Conservation (phyloP, 2,329 filamentous ascomycete species). For the Aspergillus novoparasiticus region DNA sequence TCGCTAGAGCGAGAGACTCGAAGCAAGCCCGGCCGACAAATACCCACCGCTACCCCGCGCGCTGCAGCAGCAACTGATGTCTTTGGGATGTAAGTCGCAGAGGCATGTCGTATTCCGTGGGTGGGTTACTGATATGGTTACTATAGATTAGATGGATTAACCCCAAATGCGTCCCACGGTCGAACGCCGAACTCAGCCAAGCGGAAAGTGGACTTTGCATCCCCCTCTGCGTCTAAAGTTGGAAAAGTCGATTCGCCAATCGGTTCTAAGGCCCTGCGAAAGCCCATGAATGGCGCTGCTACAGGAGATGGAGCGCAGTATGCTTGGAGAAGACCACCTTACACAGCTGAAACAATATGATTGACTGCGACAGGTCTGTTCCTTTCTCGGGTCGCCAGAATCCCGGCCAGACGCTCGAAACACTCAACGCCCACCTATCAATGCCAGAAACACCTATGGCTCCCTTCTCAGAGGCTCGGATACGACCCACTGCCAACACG, state of each 20-base stretch:
- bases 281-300: constrained; percentile 35
- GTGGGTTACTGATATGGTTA: background rate
- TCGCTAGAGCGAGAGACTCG: constrained; percentile 75
- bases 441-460: constrained; percentile 70
- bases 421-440: constrained; percentile 75
- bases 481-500: constrained; percentile 82
- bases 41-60: constrained; percentile 61
- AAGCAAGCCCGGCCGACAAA: constrained; percentile 60
- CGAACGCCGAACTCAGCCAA: constrained; percentile 49
- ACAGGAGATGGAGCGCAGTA: constrained; percentile 41
- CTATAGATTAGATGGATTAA: constrained; percentile 65
- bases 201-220: constrained; percentile 55
- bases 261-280: constrained; percentile 41
- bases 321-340: constrained; percentile 13
- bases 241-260: constrained; percentile 55
- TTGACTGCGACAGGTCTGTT: constrained; percentile 49
- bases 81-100: constrained; percentile 72
- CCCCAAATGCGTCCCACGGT: constrained; percentile 61
- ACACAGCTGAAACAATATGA: background rate
- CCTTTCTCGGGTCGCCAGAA: constrained; percentile 77
- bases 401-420: constrained; percentile 78
- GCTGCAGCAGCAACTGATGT: constrained; percentile 67
- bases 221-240: constrained; percentile 46
- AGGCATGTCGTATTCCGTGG: background rate
- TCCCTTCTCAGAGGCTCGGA: constrained; percentile 72